Evolutionary conservation across 176 grass and related monocot species (phyloP), one percentile per base, ranked within the genome.

Genomic region (Urochloa ruziziensis): DNA sequence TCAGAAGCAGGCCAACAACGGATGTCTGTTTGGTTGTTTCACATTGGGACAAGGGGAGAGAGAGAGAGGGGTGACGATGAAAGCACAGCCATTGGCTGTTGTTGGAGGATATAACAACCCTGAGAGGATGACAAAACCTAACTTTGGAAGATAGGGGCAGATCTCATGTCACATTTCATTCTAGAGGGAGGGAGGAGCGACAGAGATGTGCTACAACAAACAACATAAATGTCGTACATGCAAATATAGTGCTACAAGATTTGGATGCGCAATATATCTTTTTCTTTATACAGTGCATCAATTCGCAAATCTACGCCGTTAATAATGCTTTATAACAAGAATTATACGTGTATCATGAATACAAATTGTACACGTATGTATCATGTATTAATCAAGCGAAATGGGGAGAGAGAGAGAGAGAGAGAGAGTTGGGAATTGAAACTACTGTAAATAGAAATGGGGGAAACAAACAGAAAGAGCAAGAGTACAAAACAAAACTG

Each of bases 21-120:
- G 12, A 74, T 67, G 32, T 83, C 79, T 77, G 64, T 42, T 67
- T 68, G 51, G 73, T 66, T 79, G 67, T 73, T 83, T 73, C 67
- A 52, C 74, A 74, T 90, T 86, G 73, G 28, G 65, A 60, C 39
- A 79, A 27, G 52, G 24, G 80, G 29, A 10, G 30, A 10, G 10
- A 3, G 19, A 2, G 24, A 27, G 35, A 39, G 21, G 44, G 33
- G 12, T 39, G 66, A 74, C 81, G 88, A 62, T 82, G 79, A 70
- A 54, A 89, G 70, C 46, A 42, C 46, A 42, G 19, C 59, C 73
- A 53, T 42, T 71, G 46, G 88, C 67, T 86, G 79, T 86, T 90
- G 79, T 86, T 90, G 79, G 84, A 83, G 74, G 84, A 87, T 83
- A 90, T 90, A 87, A 90, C 89, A 86, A 90, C 59, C 84, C 74